Conservation (phyloP, 2,329 filamentous ascomycete species). For the Penicillium italicum region DNA sequence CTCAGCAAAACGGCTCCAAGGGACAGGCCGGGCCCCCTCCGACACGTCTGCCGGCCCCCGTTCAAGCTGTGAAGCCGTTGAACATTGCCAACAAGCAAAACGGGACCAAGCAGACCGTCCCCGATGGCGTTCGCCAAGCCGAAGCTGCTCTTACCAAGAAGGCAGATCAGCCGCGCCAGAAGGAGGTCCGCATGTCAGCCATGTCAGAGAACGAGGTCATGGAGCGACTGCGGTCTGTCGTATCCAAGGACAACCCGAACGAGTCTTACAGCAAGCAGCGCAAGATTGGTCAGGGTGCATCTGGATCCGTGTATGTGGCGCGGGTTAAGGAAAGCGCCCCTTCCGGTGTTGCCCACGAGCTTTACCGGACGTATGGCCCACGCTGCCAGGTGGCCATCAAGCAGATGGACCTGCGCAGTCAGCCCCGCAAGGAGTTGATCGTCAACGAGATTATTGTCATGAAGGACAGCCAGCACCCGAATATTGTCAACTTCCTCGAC, state of each 20-base stretch:
- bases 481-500: conserved; percentile 98
- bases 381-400: conserved; percentile 95
- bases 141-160: conserved; percentile 86
- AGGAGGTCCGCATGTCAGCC: conserved; percentile 96
- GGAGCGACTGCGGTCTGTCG: conserved; percentile 88
- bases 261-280: conserved; percentile 98
- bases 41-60: conserved; percentile 58
- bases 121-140: conserved; percentile 78
- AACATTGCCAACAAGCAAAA: conserved; percentile 69
- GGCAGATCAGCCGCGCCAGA: conserved; percentile 64
- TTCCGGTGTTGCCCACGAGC: conserved; percentile 73
- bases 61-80: conserved; percentile 66
- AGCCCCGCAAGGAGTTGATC: conserved; percentile 95
- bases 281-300: conserved; percentile 98
- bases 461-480: conserved; percentile 97
- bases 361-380: conserved; percentile 74
- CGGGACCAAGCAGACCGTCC: conserved; percentile 41
- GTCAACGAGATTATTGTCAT: conserved; percentile 99
- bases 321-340: conserved; percentile 85
- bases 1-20: conserved; percentile 46
- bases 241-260: conserved; percentile 92
- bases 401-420: conserved; percentile 98
- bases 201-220: conserved; percentile 98
- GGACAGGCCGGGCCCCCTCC: conserved; percentile 45
- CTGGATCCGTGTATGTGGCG: conserved; percentile 95